phyloP scores from a whole-genome alignment of 306 rosid species.

The Herpetospermum pedunculosum region DNA sequence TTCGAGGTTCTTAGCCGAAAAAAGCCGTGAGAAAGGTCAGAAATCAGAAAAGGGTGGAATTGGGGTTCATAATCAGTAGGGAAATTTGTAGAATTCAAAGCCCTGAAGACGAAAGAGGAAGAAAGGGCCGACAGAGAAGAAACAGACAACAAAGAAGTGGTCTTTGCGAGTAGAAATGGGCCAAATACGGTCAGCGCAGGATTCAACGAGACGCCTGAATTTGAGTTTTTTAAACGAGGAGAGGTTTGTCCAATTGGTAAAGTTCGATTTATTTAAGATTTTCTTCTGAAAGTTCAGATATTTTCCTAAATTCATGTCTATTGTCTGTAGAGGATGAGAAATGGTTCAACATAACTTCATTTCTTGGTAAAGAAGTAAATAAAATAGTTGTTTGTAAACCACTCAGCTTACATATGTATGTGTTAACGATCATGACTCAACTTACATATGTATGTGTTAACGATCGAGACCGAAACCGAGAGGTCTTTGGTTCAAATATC shows the following conservation, averaged over 20 bases:
- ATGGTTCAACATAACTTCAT: neutral
- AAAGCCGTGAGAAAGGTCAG: neutral
- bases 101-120: neutral
- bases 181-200: neutral
- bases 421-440: too few relatives aligned
- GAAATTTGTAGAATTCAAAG: neutral
- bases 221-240: neutral
- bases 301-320: neutral
- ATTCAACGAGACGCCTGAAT: neutral
- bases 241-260: neutral
- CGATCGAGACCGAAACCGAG: too few relatives aligned
- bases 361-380: neutral
- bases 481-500: too few relatives aligned
- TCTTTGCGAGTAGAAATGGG: neutral
- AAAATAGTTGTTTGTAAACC: too few relatives aligned
- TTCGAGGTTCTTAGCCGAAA: neutral
- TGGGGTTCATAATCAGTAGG: neutral
- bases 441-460: too few relatives aligned
- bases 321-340: neutral
- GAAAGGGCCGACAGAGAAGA: neutral
- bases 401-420: too few relatives aligned
- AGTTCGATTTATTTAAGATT: neutral
- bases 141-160: neutral
- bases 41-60: neutral
- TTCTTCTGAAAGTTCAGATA: neutral